Percentiles rank a stretch among this genome's conserved stretches.
These are phyloP conservation scores for Gossypium lobatum DNA, from an alignment of 441 rosid species.

Conservation along the genomic window DNA sequence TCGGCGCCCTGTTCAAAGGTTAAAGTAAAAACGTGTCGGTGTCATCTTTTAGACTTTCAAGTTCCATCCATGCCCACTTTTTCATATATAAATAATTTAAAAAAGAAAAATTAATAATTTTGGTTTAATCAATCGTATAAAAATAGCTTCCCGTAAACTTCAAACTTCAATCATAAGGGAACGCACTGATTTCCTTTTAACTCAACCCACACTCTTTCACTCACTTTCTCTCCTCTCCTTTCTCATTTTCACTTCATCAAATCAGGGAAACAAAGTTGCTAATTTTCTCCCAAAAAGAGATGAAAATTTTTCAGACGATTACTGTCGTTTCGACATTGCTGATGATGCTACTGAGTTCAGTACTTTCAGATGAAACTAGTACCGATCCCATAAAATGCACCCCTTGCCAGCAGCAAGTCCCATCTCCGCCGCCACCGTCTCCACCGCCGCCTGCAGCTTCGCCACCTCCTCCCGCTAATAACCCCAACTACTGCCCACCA, in stretches of 20 bases:
- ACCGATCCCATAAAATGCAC: constrained; percentile 71
- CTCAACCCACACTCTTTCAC: not conserved
- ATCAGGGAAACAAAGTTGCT: not conserved
- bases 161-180: constrained; percentile 21
- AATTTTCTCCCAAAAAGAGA: not conserved
- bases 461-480: constrained; percentile 39
- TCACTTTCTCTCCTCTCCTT: not conserved
- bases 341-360: constrained; percentile 1
- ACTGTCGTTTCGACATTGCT: constrained; percentile 9
- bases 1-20: constrained; percentile 2
- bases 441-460: constrained; percentile 34
- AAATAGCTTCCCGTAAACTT: not conserved
- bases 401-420: constrained; percentile 44
- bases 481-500: constrained; percentile 53
- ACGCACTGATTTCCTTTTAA: not conserved
- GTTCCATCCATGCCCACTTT: not conserved
- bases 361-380: not conserved
- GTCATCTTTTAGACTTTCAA: constrained; percentile 24
- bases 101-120: not conserved
- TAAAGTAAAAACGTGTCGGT: constrained; percentile 33
- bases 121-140: not conserved
- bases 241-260: not conserved
- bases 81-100: not conserved
- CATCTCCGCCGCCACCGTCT: constrained; percentile 44
- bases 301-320: constrained; percentile 9